Evolutionary conservation across 805 yeast genomes (phyloP), one percentile per base, ranked within the genome.

Genomic region (Metschnikowia cubensis): DNA sequence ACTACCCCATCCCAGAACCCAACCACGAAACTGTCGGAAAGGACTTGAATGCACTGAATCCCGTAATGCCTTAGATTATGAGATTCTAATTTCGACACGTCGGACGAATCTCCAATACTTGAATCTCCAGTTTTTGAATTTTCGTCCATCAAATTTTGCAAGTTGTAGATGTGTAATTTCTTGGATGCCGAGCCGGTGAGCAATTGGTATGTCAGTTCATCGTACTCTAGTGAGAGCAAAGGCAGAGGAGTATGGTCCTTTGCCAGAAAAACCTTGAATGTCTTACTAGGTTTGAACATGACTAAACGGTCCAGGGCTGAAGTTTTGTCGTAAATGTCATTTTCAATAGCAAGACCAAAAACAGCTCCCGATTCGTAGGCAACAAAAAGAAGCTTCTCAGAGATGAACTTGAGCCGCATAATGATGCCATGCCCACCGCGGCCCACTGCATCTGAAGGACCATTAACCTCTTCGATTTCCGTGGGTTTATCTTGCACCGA

Each of bases 351-450:
- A 29, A 66, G 58, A 0, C 70, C 73, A 20, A 65, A 35, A 6
- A 73, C 47, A 56, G 80, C 83, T 0, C 96, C 96, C 15, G 87
- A 83, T 62, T 88, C 96, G 60, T 78, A 88, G 1, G 95, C 96
- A 5, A 84, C 70, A 15, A 65, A 64, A 15, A 81, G 59, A 0
- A 64, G 49, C 6, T 49, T 32, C 2, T 60, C 56, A 10, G 57
- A 58, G 1, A 76, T 57, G 65, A 80, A 76, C 1, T 60, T 52
- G 2, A 85, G 57, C 42, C 73, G 76, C 89, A 89, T 86, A 13
- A 85, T 77, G 37, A 87, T 84, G 1, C 95, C 95, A 33, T 79
- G 73, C 14, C 69, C 69, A 18, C 65, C 62, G 11, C 54, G 47
- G 31, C 50, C 47, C 17, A 40, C 46, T 7, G 42, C 3, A 17